phyloP scores from a whole-genome alignment of 164 flowering plant species.

The Kingdonia uniflora region DNA sequence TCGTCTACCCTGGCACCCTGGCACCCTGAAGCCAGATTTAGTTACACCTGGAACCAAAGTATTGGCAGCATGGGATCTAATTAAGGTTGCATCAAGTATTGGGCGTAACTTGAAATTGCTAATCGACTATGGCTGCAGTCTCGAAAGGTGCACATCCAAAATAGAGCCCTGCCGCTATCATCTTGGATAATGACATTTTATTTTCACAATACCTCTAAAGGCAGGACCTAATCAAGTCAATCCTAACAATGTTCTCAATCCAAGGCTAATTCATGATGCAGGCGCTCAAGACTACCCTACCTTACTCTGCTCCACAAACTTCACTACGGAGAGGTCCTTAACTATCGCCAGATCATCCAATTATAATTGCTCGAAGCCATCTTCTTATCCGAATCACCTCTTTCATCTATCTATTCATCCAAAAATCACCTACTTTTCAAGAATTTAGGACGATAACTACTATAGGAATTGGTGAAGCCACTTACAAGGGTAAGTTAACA shows the following conservation, averaged over 20 bases:
- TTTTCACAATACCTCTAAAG: conserved; percentile 21
- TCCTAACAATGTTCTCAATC: conserved; percentile 35
- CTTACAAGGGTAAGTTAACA: conserved; percentile 21
- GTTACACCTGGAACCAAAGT: conserved; percentile 34
- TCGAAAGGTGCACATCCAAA: conserved; percentile 31
- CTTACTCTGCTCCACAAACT: conserved; percentile 38
- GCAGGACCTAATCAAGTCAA: conserved; percentile 36
- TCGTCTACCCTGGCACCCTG: conserved; percentile 6
- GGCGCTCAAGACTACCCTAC: conserved; percentile 22
- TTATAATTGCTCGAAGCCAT: no score
- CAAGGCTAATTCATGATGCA: conserved; percentile 33
- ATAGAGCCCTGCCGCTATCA: conserved; percentile 39
- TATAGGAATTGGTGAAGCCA: conserved; percentile 28
- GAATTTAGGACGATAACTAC: conserved; percentile 36
- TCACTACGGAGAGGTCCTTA: no score
- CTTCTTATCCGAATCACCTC: no score
- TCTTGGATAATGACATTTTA: conserved; percentile 9
- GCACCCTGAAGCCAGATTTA: conserved; percentile 17
- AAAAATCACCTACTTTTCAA: no score
- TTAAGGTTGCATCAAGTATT: not conserved
- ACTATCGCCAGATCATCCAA: no score
- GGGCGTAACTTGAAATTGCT: conserved; percentile 11
- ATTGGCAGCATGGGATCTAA: conserved; percentile 34
- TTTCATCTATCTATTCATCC: no score
- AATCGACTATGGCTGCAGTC: conserved; percentile 26